Evolutionary conservation across 2,329 filamentous ascomycete species (phyloP).

Genomic region (Aspergillus candidus): DNA sequence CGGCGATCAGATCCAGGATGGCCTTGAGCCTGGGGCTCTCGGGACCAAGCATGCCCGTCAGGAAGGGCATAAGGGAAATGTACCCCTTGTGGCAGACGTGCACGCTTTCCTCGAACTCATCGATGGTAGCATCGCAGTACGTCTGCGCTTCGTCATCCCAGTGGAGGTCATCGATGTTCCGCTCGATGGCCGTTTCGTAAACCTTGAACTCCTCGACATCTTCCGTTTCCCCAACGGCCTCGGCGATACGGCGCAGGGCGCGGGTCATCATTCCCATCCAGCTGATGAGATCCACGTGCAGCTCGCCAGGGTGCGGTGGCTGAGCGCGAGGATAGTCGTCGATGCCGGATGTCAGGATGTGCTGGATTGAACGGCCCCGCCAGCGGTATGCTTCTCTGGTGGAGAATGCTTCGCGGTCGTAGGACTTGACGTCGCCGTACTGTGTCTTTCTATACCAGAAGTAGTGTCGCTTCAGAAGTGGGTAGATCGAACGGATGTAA

Average conservation of each 20-base stretch:
- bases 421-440: conserved; percentile 79
- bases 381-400: conserved; percentile 91
- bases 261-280: conserved; percentile 98
- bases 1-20: conserved; percentile 68
- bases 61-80: conserved; percentile 85
- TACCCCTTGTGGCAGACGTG: conserved; percentile 97
- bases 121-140: conserved; percentile 92
- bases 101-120: conserved; percentile 84
- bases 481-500: conserved; percentile 74
- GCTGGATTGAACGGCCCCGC: conserved; percentile 79
- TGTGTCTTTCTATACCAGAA: conserved; percentile 95
- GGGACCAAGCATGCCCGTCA: conserved; percentile 70
- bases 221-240: conserved; percentile 66
- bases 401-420: conserved; percentile 83
- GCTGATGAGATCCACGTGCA: conserved; percentile 88
- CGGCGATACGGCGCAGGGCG: conserved; percentile 73
- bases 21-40: conserved; percentile 69
- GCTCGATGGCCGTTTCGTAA: conserved; percentile 68
- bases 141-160: conserved; percentile 76
- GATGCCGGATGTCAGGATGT: conserved; percentile 86
- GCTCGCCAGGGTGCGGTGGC: conserved; percentile 89
- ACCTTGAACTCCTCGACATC: conserved; percentile 67
- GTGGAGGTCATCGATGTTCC: conserved; percentile 87
- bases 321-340: conserved; percentile 94
- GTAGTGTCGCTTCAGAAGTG: conserved; percentile 80